Conservation (phyloP, 805 yeast species). For the Metschnikowia kunwiensis region DNA sequence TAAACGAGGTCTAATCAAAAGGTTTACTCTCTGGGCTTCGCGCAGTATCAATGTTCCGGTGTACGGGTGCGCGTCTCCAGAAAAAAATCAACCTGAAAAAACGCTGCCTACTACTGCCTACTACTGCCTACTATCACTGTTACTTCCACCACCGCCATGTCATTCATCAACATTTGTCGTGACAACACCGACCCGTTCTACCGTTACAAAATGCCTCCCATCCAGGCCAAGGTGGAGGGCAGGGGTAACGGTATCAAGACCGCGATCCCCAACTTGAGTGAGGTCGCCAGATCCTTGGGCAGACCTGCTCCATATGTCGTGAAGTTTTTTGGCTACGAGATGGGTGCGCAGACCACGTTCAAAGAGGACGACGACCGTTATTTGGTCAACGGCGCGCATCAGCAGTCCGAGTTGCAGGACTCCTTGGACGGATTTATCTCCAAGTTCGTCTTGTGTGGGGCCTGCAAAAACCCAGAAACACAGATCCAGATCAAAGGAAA, state of each 20-base stretch:
- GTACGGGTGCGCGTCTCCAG: conserved; percentile 15
- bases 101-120: not conserved
- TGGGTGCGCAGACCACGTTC: conserved; percentile 92
- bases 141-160: conserved; percentile 48
- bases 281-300: conserved; percentile 90
- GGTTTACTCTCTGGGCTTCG: too few species aligned
- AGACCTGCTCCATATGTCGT: conserved; percentile 91
- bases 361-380: conserved; percentile 80
- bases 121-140: not conserved
- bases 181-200: conserved; percentile 97
- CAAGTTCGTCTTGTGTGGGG: conserved; percentile 89
- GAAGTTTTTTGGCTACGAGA: conserved; percentile 93
- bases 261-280: conserved; percentile 82
- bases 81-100: conserved; percentile 4
- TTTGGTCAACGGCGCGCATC: conserved; percentile 93
- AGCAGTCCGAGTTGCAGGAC: conserved; percentile 86
- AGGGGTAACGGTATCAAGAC: conserved; percentile 99
- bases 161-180: conserved; percentile 89
- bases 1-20: too few species aligned
- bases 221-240: conserved; percentile 96
- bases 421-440: conserved; percentile 89
- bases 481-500: conserved; percentile 77
- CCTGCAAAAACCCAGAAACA: conserved; percentile 97
- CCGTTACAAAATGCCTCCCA: conserved; percentile 99
- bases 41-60: too few species aligned